Base-by-base conservation (phyloP, 1,139 yeast species). In the Suhomyces choctaworum region DNA sequence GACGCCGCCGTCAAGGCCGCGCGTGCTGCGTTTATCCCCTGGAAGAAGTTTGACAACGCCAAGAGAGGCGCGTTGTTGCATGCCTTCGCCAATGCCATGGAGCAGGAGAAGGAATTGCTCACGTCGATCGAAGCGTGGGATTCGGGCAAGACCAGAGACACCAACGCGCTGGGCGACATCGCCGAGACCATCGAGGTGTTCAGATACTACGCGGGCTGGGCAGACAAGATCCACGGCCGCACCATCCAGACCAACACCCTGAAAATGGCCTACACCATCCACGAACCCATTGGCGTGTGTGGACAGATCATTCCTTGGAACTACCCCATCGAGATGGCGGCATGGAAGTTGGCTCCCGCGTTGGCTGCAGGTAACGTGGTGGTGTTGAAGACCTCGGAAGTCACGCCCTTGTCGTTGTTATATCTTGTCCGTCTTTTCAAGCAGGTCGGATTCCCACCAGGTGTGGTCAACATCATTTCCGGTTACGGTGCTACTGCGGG, bases 251-350 rank as follows among this genome's bases (percentile, higher is more conserved):
- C 82, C 39, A 82, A 80, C 35, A 76, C 80, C 22, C 73, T 72
- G 40, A 81, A 82, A 60, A 71, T 85, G 50, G 87, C 86, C 14
- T 85, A 82, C 66, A 85, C 95, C 25, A 64, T 83, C 37, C 86
- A 82, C 60, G 92, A 84, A 58, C 96, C 96, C 29, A 73, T 66
- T 48, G 94, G 94, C 19, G 90, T 85, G 16, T 81, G 86, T 54
- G 94, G 84, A 12, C 87, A 82, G 54, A 80, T 83, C 50, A 79
- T 78, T 51, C 86, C 84, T 44, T 76, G 80, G 80, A 72, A 81
- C 69, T 70, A 80, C 66, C 78, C 82, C 40, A 60, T 76, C 50
- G 66, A 70, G 25, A 77, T 78, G 72, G 74, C 79, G 26, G 72
- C 78, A 6, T 77, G 82, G 82, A 76, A 76, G 45, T 60, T 75